Base-by-base conservation (phyloP, 176 grass and related monocot genomes). In the Oryza glumipatula region DNA sequence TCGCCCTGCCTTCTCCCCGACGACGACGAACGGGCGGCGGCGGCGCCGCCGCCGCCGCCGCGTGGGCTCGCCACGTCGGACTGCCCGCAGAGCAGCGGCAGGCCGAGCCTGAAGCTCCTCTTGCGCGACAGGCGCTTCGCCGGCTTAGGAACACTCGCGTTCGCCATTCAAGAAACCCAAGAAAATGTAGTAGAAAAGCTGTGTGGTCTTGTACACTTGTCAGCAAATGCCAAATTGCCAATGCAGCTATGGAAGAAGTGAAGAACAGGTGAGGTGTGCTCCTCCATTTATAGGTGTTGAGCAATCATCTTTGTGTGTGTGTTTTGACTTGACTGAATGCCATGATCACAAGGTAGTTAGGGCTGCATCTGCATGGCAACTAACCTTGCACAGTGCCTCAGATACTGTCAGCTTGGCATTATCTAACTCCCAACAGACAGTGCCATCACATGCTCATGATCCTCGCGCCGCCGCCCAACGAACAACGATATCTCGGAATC, bases 391-490 rank as follows among this genome's bases (percentile, higher is more conserved):
- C 49, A 36, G 35, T 21, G 68, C 70, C 65, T 80, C 64, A 84
- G 85, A 91, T 87, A 71, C 80, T 87, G 70, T 87, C 84, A 84
- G 84, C 33, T 90, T 79, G 80, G 86, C 86, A 88, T 88, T 83
- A 88, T 88, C 73, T 88, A 88, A 82, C 86, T 88, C 85, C 76
- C 80, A 80, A 44, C 65, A 86, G 84, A 80, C 63, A 90, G 80
- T 77, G 89, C 80, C 85, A 65, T 91, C 80, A 91, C 72, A 83
- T 91, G 85, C 84, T 76, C 75, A 70, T 67, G 76, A 84, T 91
- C 84, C 80, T 17, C 26, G 89, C 80, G 80, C 89, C 89, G 80
- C 89, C 85, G 89, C 77, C 89, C 89, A 91, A 43, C 84, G 70
- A 83, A 84, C 89, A 87, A 87, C 52, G 64, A 91, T 87, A 84